phyloP scores from a whole-genome alignment of 1,284 basidiomycete species.

The Singerocomus inundabilis region DNA sequence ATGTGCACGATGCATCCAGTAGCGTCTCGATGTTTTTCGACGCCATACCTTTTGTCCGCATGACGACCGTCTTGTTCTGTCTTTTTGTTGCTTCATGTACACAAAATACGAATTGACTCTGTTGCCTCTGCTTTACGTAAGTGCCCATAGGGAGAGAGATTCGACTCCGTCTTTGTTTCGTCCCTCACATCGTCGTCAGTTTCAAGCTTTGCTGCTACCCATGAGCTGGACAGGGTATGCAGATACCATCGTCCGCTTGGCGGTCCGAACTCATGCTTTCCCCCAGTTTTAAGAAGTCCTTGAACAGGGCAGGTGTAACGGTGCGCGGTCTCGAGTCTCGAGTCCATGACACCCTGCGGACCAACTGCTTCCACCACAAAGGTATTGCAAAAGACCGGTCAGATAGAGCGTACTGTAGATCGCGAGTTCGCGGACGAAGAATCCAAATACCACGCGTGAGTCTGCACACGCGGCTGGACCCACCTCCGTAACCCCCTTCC shows the following conservation, averaged over 20 bases:
- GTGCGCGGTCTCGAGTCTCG: constrained; percentile 37
- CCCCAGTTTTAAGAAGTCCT: constrained; percentile 87
- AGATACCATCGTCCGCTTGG: neutral
- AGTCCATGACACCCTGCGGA: neutral
- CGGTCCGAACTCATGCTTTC: constrained; percentile 5
- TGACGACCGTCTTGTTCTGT: neutral
- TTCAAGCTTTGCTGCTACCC: neutral
- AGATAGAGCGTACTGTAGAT: constrained; percentile 95
- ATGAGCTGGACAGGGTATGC: constrained; percentile 54
- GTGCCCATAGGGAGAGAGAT: neutral
- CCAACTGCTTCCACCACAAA: constrained; percentile 29
- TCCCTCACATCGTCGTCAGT: neutral
- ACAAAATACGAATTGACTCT: neutral
- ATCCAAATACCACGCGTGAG: constrained; percentile 85
- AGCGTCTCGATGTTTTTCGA: neutral
- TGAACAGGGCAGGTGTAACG: constrained; percentile 91
- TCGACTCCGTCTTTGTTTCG: neutral
- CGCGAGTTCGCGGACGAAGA: constrained; percentile 93
- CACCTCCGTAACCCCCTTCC: neutral
- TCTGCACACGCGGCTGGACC: constrained; percentile 16
- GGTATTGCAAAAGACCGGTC: constrained; percentile 96
- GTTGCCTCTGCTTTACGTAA: constrained; percentile 22
- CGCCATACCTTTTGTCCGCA: neutral
- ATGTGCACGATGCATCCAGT: neutral
- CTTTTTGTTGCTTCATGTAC: constrained; percentile 1